Evolutionary conservation across 179 eudicot species (phyloP), one percentile per base, ranked within the genome.

Genomic region (Beta corolliflora): DNA sequence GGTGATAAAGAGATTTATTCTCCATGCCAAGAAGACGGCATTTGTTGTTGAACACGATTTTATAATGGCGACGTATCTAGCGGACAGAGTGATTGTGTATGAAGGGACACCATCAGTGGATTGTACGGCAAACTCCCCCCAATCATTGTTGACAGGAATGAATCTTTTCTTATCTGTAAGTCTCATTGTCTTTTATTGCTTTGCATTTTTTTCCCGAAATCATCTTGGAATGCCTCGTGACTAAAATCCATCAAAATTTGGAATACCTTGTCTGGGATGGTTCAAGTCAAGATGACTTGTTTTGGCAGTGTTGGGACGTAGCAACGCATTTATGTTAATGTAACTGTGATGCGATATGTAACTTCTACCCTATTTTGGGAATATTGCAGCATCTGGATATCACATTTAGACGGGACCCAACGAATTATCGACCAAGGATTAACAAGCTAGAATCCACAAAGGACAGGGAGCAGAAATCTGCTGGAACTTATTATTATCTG

Each of bases 1-100:
- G 86, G 99, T 94, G 73, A 94, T 96, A 41, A 94, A 96, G 88
- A 91, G 99, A 83, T 96, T 94, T 81, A 92, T 96, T 79, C 93
- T 96, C 25, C 98, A 92, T 82, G 97, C 96, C 18, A 96, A 94
- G 88, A 96, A 96, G 90, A 94, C 99, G n/a, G 99, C 99, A 48
- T 96, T 96, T 85, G 88, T 96, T 76, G 99, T 94, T 25, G 99
- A 96, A 85, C 99, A 96, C 77, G 99, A 96, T 83, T 95, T 96
- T 73, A 96, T 96, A 1, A 96, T 96, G 99, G 97, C 99, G 77
- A 94, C 97, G 48, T 96, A 96, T 87, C 86, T 96, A 85, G 99
- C 98, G 4, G 99, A 96, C 79, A 87, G 98, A 80, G 99, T 96
- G 68, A 91, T 96, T 86, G 98, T 94, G 74, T 96, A 89, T 55